A percentile compares a stretch with the other conserved stretches of the same genome.
These are phyloP conservation scores for Pythium scleroteichum DNA, from an alignment of 352 stramenopile genomes.

Conservation along the genomic window DNA sequence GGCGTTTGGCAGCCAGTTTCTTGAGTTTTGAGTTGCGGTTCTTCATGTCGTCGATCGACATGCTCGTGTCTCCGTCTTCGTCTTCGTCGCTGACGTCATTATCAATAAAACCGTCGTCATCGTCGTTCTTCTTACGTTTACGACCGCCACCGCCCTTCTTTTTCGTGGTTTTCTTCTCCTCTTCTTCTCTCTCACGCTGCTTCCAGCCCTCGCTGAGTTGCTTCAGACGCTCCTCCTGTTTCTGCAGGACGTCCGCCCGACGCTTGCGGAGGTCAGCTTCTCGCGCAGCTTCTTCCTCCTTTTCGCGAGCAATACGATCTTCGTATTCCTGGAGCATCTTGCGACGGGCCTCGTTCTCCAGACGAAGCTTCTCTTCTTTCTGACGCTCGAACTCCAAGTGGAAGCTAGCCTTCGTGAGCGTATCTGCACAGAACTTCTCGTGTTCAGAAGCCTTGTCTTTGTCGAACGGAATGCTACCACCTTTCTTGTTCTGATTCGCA, in stretches of 20 bases:
- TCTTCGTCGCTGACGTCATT: slow-evolving; percentile 68
- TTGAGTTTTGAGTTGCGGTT: slow-evolving; percentile 88
- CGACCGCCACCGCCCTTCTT: slow-evolving; percentile 35
- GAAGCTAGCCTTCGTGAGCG: slow-evolving; percentile 83
- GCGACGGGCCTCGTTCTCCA: slow-evolving; percentile 81
- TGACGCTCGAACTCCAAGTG: slow-evolving; percentile 90
- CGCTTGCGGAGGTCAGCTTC: slow-evolving; percentile 67
- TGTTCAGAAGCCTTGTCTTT: slow-evolving; percentile 88
- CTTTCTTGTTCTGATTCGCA: slow-evolving; percentile 59
- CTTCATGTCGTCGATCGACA: slow-evolving; percentile 91
- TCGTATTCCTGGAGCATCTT: slow-evolving; percentile 84
- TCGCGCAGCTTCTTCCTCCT: slow-evolving; percentile 45
- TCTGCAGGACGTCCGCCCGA: slow-evolving; percentile 69
- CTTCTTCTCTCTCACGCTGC: slow-evolving; percentile 78
- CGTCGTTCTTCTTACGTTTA: slow-evolving; percentile 73
- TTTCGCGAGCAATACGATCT: slow-evolving; percentile 67
- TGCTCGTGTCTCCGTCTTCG: slow-evolving; percentile 51
- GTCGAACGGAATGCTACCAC: slow-evolving; percentile 63
- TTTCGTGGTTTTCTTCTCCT: slow-evolving; percentile 75
- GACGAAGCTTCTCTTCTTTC: slow-evolving; percentile 79
- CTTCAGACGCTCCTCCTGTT: slow-evolving; percentile 83
- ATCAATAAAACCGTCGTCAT: slow-evolving; percentile 67
- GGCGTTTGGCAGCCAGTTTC: slow-evolving; percentile 83
- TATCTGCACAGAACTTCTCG: slow-evolving; percentile 87
- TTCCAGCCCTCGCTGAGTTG: slow-evolving; percentile 83